Percentiles rank a stretch among this genome's conserved stretches.
Conservation (phyloP, 768 basidiomycete genomes). For the Leccinum truebloodii region DNA sequence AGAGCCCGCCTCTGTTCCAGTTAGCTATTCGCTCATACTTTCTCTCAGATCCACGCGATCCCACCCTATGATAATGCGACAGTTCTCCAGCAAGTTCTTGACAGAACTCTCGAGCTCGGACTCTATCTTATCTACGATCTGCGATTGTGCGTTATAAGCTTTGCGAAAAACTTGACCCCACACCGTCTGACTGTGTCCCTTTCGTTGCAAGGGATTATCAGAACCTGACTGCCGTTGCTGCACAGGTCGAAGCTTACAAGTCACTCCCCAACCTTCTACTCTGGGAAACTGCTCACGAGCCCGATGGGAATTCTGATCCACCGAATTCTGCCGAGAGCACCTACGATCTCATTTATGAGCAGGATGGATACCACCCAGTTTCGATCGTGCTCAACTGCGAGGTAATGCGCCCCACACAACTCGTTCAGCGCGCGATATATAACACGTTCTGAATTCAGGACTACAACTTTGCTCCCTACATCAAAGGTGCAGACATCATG, state of each 20-base stretch:
- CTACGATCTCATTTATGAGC: slow-evolving; percentile 46
- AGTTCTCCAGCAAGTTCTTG: slow-evolving; percentile 22
- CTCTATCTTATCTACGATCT: slow-evolving; percentile 80
- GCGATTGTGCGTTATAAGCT: slow-evolving; percentile 45
- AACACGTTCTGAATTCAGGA: slow-evolving; percentile 38
- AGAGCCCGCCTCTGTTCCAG: not conserved
- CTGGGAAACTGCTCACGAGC: slow-evolving; percentile 76
- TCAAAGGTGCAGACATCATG: slow-evolving; percentile 66
- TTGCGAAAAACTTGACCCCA: not conserved
- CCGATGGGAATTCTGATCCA: slow-evolving; percentile 68
- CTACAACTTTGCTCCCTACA: slow-evolving; percentile 60
- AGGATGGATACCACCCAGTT: slow-evolving; percentile 61
- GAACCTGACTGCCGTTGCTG: slow-evolving; percentile 58
- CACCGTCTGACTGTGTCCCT: not conserved
- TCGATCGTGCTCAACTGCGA: slow-evolving; percentile 55
- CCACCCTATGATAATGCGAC: slow-evolving; percentile 64
- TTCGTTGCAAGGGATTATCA: slow-evolving; percentile 48
- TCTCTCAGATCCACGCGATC: slow-evolving; percentile 63
- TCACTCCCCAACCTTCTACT: slow-evolving; percentile 65
- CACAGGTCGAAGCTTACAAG: slow-evolving; percentile 65
- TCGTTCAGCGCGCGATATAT: not conserved
- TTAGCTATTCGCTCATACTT: slow-evolving; percentile 22
- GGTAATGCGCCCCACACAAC: slow-evolving; percentile 4
- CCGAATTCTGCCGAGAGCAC: slow-evolving; percentile 52
- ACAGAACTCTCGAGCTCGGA: slow-evolving; percentile 19